phyloP scores from a whole-genome alignment of 2,329 filamentous ascomycete genomes.

The Emmonsia crescens region DNA sequence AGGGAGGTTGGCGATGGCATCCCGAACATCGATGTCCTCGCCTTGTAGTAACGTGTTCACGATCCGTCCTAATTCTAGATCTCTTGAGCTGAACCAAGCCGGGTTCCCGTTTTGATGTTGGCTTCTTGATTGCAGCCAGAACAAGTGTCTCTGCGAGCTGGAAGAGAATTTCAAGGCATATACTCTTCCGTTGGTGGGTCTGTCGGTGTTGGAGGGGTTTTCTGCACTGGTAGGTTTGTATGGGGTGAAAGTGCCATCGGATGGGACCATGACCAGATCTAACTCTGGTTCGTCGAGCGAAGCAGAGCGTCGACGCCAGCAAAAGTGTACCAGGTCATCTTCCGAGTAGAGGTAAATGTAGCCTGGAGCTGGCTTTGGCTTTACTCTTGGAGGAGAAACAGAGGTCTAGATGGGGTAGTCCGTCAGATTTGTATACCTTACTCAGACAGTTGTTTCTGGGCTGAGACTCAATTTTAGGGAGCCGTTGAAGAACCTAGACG shows the following conservation, averaged over 20 bases:
- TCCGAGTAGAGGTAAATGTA: slow-evolving; percentile 89
- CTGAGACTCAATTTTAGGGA: too few relatives aligned
- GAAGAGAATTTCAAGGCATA: slow-evolving; percentile 90
- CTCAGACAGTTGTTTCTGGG: background rate
- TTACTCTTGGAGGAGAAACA: slow-evolving; percentile 58
- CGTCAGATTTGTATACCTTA: background rate
- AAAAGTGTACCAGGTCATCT: slow-evolving; percentile 94
- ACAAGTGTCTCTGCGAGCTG: slow-evolving; percentile 81
- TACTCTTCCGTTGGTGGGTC: slow-evolving; percentile 69
- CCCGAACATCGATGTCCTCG: slow-evolving; percentile 69
- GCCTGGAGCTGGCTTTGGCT: slow-evolving; percentile 60
- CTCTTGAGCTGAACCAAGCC: slow-evolving; percentile 72
- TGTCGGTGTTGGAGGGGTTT: slow-evolving; percentile 51
- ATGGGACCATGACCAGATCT: slow-evolving; percentile 87
- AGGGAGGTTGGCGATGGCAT: slow-evolving; percentile 57
- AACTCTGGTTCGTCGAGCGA: slow-evolving; percentile 64
- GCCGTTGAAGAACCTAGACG: slow-evolving; percentile 3
- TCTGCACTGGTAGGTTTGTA: slow-evolving; percentile 54
- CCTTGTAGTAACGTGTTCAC: slow-evolving; percentile 78
- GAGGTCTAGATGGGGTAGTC: slow-evolving; percentile 31
- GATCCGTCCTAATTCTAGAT: slow-evolving; percentile 77
- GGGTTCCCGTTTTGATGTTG: slow-evolving; percentile 61
- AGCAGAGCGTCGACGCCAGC: slow-evolving; percentile 76
- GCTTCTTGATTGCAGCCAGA: slow-evolving; percentile 90
- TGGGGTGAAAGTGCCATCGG: slow-evolving; percentile 75